phyloP scores from a whole-genome alignment of 805 yeast species.

The Starmerella bacillaris region DNA sequence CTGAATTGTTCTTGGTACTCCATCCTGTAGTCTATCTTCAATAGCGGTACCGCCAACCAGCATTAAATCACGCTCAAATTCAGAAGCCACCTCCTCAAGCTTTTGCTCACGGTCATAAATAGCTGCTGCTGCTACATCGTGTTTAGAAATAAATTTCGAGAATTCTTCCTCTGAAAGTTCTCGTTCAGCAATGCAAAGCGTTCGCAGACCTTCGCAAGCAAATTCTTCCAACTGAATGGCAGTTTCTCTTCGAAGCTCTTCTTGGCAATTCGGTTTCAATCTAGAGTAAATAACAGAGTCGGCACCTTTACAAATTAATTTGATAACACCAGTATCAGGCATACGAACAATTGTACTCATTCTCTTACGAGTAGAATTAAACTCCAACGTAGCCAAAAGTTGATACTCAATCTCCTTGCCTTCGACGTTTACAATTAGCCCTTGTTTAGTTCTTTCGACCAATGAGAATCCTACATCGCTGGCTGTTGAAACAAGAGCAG shows the following conservation, averaged over 20 bases:
- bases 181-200: slow-evolving; percentile 54
- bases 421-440: slow-evolving; percentile 30
- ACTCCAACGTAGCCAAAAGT: slow-evolving; percentile 44
- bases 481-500: slow-evolving; percentile 63
- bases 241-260: slow-evolving; percentile 36
- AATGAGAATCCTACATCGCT: slow-evolving; percentile 58
- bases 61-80: slow-evolving; percentile 40
- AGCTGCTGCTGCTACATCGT: slow-evolving; percentile 40
- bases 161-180: slow-evolving; percentile 32
- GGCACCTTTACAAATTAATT: slow-evolving; percentile 56
- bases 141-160: slow-evolving; percentile 37
- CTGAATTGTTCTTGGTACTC: slow-evolving; percentile 62
- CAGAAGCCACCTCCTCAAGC: slow-evolving; percentile 41
- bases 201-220: slow-evolving; percentile 66
- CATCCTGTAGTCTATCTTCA: slow-evolving; percentile 63
- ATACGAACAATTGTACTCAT: slow-evolving; percentile 52
- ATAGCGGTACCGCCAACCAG: slow-evolving; percentile 70
- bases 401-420: slow-evolving; percentile 34
- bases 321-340: slow-evolving; percentile 21
- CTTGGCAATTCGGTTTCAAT: slow-evolving; percentile 25
- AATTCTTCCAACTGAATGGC: slow-evolving; percentile 55
- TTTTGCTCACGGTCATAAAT: slow-evolving; percentile 43
- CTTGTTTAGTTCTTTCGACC: slow-evolving; percentile 36
- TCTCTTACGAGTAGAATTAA: slow-evolving; percentile 59
- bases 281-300: slow-evolving; percentile 56